Percentiles rank a stretch among this genome's conserved stretches.
Evolutionary conservation across 345 rosid species (phyloP).

Genomic region (Citrus mangshanensis): DNA sequence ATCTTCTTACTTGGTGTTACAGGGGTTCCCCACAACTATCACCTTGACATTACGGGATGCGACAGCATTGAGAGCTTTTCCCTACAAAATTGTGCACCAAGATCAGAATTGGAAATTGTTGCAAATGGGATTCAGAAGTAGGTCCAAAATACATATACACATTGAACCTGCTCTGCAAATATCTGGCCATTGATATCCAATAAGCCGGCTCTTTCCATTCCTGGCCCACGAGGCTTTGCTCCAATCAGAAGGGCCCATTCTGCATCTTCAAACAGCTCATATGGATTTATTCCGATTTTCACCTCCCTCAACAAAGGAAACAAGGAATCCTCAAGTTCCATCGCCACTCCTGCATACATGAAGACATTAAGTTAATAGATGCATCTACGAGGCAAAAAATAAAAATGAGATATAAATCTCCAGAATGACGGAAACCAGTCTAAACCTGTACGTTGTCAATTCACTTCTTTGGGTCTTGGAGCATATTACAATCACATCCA

Average conservation of each 20-base stretch:
- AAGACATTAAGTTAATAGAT: not conserved
- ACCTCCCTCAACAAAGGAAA: constrained; percentile 94
- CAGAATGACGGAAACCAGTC: not conserved
- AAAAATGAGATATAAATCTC: not conserved
- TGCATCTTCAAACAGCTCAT: constrained; percentile 87
- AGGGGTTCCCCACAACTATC: constrained; percentile 95
- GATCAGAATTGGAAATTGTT: not conserved
- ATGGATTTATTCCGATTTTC: constrained; percentile 71
- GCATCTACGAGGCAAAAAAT: not conserved
- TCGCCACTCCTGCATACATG: constrained; percentile 72
- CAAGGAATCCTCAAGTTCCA: constrained; percentile 98
- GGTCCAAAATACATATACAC: not conserved
- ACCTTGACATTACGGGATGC: constrained; percentile 91
- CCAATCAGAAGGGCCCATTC: constrained; percentile 98
- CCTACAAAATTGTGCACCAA: constrained; percentile 33
- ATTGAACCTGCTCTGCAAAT: constrained; percentile 75
- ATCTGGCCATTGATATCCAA: constrained; percentile 92
- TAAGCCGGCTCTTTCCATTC: constrained; percentile 91
- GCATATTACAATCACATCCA: not conserved
- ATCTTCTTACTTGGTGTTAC: constrained; percentile 89
- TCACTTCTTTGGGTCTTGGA: not conserved
- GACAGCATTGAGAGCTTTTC: constrained; percentile 88
- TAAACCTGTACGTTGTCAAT: not conserved
- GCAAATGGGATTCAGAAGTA: not conserved
- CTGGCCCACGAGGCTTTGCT: constrained; percentile 99